These are phyloP conservation scores for Podaxis sp. DNA, from an alignment of 768 basidiomycete genomes.

Conservation along the genomic window DNA sequence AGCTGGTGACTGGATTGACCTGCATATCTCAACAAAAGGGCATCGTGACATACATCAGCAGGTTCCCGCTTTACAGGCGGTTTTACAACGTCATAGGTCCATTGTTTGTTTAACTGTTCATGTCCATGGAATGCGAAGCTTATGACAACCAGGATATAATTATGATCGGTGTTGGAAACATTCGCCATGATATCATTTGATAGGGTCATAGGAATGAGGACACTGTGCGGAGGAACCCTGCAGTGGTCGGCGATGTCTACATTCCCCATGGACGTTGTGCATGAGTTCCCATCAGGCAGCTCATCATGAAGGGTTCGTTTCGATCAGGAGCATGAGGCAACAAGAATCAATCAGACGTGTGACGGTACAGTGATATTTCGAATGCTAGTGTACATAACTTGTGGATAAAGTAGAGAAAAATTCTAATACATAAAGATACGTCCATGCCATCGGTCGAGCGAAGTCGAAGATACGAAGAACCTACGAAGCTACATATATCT, in stretches of 20 bases:
- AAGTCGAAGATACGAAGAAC: constrained; percentile 8
- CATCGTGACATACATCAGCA: not conserved
- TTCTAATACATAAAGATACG: constrained; percentile 14
- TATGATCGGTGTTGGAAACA: not conserved
- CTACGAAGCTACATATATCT: constrained; percentile 1
- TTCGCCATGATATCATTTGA: constrained; percentile 9
- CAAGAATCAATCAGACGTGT: constrained; percentile 2
- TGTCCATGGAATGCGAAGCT: constrained; percentile 13
- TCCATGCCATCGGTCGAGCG: constrained; percentile 10
- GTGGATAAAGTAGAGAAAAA: not conserved
- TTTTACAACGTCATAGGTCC: constrained; percentile 7
- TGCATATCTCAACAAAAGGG: not conserved
- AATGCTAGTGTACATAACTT: constrained; percentile 15
- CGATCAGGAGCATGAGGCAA: not conserved
- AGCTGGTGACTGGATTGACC: not conserved
- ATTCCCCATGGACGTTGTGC: constrained; percentile 8
- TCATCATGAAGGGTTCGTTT: constrained; percentile 2
- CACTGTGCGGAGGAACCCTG: constrained; percentile 10
- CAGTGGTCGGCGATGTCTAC: constrained; percentile 3
- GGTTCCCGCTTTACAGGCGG: not conserved
- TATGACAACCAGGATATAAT: not conserved
- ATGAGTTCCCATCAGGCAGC: not conserved
- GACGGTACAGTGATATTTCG: constrained; percentile 13
- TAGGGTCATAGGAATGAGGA: constrained; percentile 6
- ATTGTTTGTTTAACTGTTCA: not conserved